Base-by-base conservation (phyloP, 805 yeast species). In the Saccharomycopsis sp. region DNA sequence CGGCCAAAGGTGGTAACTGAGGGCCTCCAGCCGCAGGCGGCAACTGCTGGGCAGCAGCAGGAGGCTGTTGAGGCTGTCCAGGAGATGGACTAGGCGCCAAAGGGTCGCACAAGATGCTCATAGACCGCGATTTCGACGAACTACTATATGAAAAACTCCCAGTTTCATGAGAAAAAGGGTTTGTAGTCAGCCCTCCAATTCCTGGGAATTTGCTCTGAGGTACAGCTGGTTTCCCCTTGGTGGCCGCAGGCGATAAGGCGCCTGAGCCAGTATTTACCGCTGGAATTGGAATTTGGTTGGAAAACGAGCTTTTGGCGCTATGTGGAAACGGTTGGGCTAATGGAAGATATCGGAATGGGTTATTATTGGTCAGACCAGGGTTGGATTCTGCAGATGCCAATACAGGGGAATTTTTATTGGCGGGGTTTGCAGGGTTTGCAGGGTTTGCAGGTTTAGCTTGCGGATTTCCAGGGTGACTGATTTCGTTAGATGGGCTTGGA, bases 61-160 rank as follows among this genome's bases (percentile, higher is more conserved):
- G 41, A 9, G 41, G 41, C 14, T 35, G 41, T 35, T 35, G 41
- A 8, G 8, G 41, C 41, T 35, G 41, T 44, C 12, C 8, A 8
- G 22, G 22, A 17, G 49, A 44, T 9, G 62, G 62, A 17, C 54
- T 60, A 1, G 62, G 62, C 19, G 60, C 62, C 34, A 59, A 52
- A 14, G 62, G 62, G 49, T 59, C 62, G 47, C 60, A 59, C 2
- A 57, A 20, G n/a, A 59, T 54, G 35, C 62, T 59, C 62, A 59
- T 59, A 19, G 57, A 53, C 9, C 62, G 52, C 14, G 17, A 19
- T 12, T 42, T 53, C 35, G 20, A 34, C 5, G 47, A 3, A 23
- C 54, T 42, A 35, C n/a, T 22, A 38, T 29, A 17, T 9, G 58
- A 55, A 29, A 47, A 58, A 5, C 22, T 24, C 12, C 19, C 53